These are phyloP conservation scores for Sarcocystis neurona DNA, from an alignment of 169 alveolate species.

Conservation along the genomic window DNA sequence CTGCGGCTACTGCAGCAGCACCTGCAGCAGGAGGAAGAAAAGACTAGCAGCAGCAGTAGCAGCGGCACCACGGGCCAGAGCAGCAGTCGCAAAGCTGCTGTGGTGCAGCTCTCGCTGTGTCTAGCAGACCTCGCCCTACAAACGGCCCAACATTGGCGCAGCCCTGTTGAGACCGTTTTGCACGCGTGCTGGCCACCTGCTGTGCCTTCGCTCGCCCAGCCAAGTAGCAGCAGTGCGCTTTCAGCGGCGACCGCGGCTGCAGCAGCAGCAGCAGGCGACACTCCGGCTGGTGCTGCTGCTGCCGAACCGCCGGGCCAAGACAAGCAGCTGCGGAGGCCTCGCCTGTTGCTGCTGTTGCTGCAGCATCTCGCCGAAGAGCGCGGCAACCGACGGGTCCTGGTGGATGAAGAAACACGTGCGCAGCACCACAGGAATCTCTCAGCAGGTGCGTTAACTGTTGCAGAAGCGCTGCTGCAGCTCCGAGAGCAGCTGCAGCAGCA, in stretches of 20 bases:
- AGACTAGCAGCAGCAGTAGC: too few relatives aligned
- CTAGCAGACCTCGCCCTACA: constrained; percentile 16
- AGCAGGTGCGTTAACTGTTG: neutral
- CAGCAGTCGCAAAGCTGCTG: neutral
- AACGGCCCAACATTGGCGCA: neutral
- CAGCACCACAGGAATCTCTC: neutral
- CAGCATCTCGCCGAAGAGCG: constrained; percentile 5
- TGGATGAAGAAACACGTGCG: neutral
- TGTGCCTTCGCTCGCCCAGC: too few relatives aligned
- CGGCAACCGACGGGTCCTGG: constrained; percentile 2
- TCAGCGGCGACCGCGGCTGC: too few relatives aligned
- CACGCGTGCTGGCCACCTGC: too few relatives aligned
- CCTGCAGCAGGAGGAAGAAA: neutral
- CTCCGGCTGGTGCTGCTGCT: neutral
- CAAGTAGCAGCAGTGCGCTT: too few relatives aligned
- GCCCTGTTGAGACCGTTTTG: neutral
- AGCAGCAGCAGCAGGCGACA: neutral
- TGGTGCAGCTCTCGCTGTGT: constrained; percentile 6
- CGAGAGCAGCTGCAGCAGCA: neutral
- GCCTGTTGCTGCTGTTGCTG: neutral
- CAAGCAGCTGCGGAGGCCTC: neutral
- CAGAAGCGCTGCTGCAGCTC: neutral
- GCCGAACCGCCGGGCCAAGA: neutral
- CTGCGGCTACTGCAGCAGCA: neutral
- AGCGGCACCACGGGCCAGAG: neutral